Evolutionary conservation across 345 rosid genomes (phyloP).

Genomic region (Cardamine chenopodiifolia): DNA sequence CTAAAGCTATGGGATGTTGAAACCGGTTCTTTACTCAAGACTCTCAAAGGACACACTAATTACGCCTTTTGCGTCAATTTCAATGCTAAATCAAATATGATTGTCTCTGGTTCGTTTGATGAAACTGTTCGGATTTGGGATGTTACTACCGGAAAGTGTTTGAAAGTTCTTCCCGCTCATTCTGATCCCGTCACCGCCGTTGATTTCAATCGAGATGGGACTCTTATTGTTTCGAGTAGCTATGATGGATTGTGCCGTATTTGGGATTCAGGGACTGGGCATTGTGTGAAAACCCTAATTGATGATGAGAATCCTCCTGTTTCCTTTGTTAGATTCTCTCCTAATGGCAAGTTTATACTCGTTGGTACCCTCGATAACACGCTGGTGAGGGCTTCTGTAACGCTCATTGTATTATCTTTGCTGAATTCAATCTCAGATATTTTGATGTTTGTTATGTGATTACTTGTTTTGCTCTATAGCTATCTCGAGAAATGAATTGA

Average conservation of each 20-base stretch:
- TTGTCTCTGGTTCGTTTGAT: conserved; percentile 91
- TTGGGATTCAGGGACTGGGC: conserved; percentile 91
- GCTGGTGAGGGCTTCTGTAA: conserved; percentile 49
- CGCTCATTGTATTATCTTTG: neutral
- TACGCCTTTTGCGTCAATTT: conserved; percentile 81
- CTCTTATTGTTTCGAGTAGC: conserved; percentile 84
- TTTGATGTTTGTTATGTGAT: conserved; percentile 13
- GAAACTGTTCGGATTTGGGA: conserved; percentile 98
- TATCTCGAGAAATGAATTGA: neutral
- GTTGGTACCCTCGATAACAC: conserved; percentile 87
- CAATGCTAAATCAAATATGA: conserved; percentile 85
- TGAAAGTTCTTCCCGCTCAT: conserved; percentile 91
- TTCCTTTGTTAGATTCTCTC: conserved; percentile 83
- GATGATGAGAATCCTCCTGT: conserved; percentile 96
- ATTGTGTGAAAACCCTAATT: conserved; percentile 80
- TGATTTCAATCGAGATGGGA: conserved; percentile 82
- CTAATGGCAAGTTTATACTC: conserved; percentile 89
- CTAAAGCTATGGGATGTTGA: conserved; percentile 90
- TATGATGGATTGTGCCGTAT: conserved; percentile 89
- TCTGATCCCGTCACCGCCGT: conserved; percentile 93
- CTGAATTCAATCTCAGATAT: neutral
- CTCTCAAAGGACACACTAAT: conserved; percentile 82
- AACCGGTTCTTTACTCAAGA: conserved; percentile 63
- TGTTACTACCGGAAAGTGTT: conserved; percentile 78
- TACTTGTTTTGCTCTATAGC: conserved; percentile 12